Evolutionary conservation across 345 rosid genomes (phyloP), one percentile per base, ranked within the genome.

Genomic region (Theobroma cacao): DNA sequence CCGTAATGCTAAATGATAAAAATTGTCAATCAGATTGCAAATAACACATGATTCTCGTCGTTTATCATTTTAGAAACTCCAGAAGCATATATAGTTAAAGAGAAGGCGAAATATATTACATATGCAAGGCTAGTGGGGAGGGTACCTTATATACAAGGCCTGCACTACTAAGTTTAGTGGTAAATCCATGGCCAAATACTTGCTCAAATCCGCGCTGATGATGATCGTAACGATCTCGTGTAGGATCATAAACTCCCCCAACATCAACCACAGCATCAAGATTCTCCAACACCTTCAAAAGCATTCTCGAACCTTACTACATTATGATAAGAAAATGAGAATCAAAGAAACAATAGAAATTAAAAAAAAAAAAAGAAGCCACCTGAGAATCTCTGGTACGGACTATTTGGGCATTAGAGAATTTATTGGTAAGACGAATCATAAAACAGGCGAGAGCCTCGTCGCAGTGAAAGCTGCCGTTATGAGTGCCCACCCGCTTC

Each of bases 381-480:
- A 92, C 98, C 97, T 90, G 87, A 28, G 86, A 90, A 53, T 95
- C 97, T 55, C 97, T 88, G 79, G 90, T 82, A 24, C 95, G 97
- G 48, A 93, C 78, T 76, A 93, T 91, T 4, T 90, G 90, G 14
- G 97, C 97, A 73, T 83, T 55, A 74, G 81, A 87, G 93, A 88
- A 93, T 83, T 87, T 91, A 34, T 41, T 26, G 78, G 97, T 88
- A 80, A 91, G 98, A 86, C 92, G 96, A 84, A 93, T 85, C 89
- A 95, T 91, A 89, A 91, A 93, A 84, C 98, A 93, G 82, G 94
- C 98, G 77, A 95, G 93, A 72, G 97, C 91, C 81, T 93, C 95
- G 76, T 95, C 97, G 85, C 94, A 95, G 75, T 95, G 94, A 86
- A 95, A 93, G 76, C 91, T 90, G 50, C 98, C 98, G 77, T 91